Percentiles rank a stretch among this genome's conserved stretches.
These are phyloP conservation scores for Sophora flavescens DNA, from an alignment of 306 rosid genomes.

Conservation along the genomic window DNA sequence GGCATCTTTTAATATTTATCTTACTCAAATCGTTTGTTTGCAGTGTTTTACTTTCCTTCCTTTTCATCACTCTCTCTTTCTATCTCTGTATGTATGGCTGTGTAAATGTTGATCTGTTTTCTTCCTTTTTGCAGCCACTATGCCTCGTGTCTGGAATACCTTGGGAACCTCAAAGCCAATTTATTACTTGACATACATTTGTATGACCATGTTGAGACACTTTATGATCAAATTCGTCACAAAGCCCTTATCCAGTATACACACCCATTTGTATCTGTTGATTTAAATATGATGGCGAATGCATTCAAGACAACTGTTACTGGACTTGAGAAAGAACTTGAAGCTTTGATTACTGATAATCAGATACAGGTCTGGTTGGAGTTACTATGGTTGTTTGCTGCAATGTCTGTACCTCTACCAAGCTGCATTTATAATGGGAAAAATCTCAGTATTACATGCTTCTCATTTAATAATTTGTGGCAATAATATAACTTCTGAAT, in stretches of 20 bases:
- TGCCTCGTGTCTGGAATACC: slow-evolving; percentile 97
- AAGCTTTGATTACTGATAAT: slow-evolving; percentile 91
- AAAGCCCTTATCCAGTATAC: slow-evolving; percentile 97
- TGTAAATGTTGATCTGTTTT: slow-evolving; percentile 19
- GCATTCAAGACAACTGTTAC: slow-evolving; percentile 94
- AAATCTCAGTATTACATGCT: slow-evolving; percentile 8
- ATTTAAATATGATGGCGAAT: slow-evolving; percentile 88
- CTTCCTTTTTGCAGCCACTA: slow-evolving; percentile 74
- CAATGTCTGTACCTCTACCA: neutral
- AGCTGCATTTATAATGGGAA: neutral
- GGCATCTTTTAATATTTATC: slow-evolving; percentile 18
- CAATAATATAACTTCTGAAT: slow-evolving; percentile 9
- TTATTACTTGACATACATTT: slow-evolving; percentile 87
- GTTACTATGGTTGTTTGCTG: slow-evolving; percentile 36
- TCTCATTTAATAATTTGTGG: neutral
- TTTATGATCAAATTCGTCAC: slow-evolving; percentile 94
- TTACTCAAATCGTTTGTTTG: neutral
- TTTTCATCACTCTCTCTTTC: neutral
- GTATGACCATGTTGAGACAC: slow-evolving; percentile 93
- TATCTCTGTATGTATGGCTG: neutral
- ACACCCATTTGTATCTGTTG: slow-evolving; percentile 95
- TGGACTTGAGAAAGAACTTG: slow-evolving; percentile 96
- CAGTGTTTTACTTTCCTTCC: neutral
- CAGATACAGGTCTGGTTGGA: slow-evolving; percentile 84
- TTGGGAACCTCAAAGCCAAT: slow-evolving; percentile 91